Base-by-base conservation (phyloP, 2,329 filamentous ascomycete species). In the Fusarium sp. region DNA sequence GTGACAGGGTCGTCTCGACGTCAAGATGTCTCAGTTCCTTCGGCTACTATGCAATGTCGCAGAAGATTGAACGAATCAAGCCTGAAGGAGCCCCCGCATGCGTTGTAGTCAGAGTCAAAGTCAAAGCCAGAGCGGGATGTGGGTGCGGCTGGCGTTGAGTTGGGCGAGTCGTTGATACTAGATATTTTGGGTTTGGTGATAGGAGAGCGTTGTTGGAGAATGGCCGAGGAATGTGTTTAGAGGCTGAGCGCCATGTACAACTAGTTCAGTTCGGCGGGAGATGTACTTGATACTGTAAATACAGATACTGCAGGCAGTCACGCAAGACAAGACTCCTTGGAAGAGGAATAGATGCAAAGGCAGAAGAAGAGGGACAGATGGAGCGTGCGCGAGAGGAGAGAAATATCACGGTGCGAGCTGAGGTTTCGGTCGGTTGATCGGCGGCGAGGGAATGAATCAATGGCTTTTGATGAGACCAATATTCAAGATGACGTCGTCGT, bases 21-120 rank as follows among this genome's bases (percentile, higher is more conserved):
- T 74, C 71, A 73, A 64, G 53, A 64, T 74, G 70, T 73, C 66
- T 75, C 62, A 67, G 66, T 55, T 31, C 54, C 47, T 60, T 37
- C 63, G 59, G 57, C 54, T 66, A 69, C 59, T 60, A 61, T 72
- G 71, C 70, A 59, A 53, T 65, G 38, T 65, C 38, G 68, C 70
- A 68, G 64, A 56, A 48, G 55, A 55, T 68, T 60, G 59, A 42
- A 35, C 57, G 59, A 60, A 57, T 68, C 58, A 69, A 57, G 42
- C 44, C 52, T 48, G 56, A 59, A 60, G 59, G 23, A 49, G 37
- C 50, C 47, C 67, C 69, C 60, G 73, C 68, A 62, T 68, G 63
- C 68, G 69, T 70, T 65, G 53, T 43, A 43, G 69, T 58, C 35
- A 53, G 26, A 53, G 54, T 33, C 47, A 42, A 37, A 31, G 33